Evolutionary conservation across 352 stramenopile species (phyloP).

Genomic region (Phytophthora rubi): DNA sequence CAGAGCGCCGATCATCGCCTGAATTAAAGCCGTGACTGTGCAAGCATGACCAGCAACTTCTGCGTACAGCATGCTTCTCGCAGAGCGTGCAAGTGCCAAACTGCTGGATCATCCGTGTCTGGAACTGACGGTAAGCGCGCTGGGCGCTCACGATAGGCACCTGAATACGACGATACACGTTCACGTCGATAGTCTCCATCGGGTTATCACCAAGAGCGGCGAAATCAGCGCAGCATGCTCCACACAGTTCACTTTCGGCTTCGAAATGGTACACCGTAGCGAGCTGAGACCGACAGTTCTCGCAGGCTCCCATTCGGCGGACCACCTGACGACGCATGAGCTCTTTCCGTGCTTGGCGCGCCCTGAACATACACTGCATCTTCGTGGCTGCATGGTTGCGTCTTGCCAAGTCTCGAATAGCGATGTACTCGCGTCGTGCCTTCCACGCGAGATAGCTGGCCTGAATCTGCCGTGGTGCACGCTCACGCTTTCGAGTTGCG

Average conservation of each 20-base stretch:
- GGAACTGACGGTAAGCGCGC: conserved; percentile 47
- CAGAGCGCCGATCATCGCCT: background rate
- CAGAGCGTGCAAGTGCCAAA: conserved; percentile 58
- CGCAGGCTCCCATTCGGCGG: conserved; percentile 41
- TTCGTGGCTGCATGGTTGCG: conserved; percentile 43
- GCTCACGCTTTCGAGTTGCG: conserved; percentile 16
- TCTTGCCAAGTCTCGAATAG: conserved; percentile 30
- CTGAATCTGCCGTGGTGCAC: conserved; percentile 33
- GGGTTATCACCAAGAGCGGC: conserved; percentile 8
- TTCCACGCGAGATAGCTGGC: conserved; percentile 23
- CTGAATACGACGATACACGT: conserved; percentile 43
- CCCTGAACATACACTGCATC: conserved; percentile 59
- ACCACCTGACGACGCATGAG: conserved; percentile 46
- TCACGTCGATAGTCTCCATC: conserved; percentile 36
- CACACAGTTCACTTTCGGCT: conserved; percentile 41
- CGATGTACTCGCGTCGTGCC: conserved; percentile 33
- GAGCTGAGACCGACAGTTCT: conserved; percentile 47
- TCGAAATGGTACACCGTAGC: conserved; percentile 50
- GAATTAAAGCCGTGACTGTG: conserved; percentile 11
- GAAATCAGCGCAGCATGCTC: conserved; percentile 32
- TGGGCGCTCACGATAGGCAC: conserved; percentile 34
- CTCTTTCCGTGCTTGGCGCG: conserved; percentile 32
- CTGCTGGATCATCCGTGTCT: conserved; percentile 15
- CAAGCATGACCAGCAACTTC: conserved; percentile 50
- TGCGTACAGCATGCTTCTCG: conserved; percentile 39